These are phyloP conservation scores for Diospyros kaki DNA, from an alignment of 148 eudicot species.

Conservation along the genomic window DNA sequence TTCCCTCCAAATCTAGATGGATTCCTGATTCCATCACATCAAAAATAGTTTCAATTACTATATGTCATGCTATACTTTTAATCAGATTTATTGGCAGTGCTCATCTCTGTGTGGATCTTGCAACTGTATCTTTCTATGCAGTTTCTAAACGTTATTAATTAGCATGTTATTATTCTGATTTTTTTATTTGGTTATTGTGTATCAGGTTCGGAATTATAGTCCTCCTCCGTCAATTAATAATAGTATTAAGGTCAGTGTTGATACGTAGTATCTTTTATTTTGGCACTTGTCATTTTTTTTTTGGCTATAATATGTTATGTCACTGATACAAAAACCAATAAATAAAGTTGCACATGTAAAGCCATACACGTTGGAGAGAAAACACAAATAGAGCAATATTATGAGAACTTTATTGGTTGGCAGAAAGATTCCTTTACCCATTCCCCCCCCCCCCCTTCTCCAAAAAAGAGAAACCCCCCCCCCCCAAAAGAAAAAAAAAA, in stretches of 20 bases:
- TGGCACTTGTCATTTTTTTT: too few relatives aligned
- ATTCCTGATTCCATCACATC: too few relatives aligned
- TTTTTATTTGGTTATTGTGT: constrained; percentile 10
- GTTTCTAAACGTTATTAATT: neutral
- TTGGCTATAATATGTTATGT: too few relatives aligned
- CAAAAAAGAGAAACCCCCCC: too few relatives aligned
- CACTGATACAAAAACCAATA: too few relatives aligned
- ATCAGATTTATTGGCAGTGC: too few relatives aligned
- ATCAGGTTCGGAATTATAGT: constrained; percentile 77
- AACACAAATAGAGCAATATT: neutral
- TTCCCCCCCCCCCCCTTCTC: too few relatives aligned
- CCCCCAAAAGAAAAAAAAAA: too few relatives aligned
- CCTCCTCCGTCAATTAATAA: constrained; percentile 79
- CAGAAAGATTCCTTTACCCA: neutral
- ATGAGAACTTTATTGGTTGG: neutral
- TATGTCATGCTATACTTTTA: too few relatives aligned
- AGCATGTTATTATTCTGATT: constrained; percentile 8
- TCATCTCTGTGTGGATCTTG: neutral
- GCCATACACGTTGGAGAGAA: neutral
- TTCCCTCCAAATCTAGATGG: too few relatives aligned
- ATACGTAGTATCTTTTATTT: neutral
- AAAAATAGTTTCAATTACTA: too few relatives aligned
- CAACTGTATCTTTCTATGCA: neutral
- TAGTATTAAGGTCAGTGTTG: constrained; percentile 69
- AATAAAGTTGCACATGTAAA: neutral